Evolutionary conservation across 1,284 basidiomycete species (phyloP).

Genomic region (Tilletia indica): DNA sequence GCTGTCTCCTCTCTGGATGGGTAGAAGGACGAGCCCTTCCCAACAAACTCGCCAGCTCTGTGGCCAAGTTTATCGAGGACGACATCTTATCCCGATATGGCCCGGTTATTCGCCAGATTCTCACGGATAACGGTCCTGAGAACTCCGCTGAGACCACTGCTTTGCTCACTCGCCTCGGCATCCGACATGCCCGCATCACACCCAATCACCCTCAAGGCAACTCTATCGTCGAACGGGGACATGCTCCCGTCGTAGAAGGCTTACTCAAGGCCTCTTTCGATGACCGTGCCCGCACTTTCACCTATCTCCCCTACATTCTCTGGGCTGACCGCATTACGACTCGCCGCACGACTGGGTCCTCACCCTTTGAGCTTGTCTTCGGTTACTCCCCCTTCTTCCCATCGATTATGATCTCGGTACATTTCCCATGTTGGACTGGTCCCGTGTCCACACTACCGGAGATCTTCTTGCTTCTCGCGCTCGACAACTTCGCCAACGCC

Average conservation of each 20-base stretch:
- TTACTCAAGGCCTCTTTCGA: not conserved
- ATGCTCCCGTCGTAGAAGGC: not conserved
- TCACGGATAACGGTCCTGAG: too few species aligned
- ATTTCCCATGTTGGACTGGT: not conserved
- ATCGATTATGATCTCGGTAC: not conserved
- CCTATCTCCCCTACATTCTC: not conserved
- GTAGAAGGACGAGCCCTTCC: not conserved
- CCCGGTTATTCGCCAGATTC: not conserved
- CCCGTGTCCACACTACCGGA: not conserved
- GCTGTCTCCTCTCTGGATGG: not conserved
- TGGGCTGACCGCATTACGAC: not conserved
- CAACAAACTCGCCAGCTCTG: not conserved
- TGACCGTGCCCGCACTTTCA: not conserved
- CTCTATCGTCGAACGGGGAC: not conserved
- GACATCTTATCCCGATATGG: not conserved
- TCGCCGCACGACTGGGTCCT: not conserved
- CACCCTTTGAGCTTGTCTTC: not conserved
- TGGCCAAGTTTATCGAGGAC: conserved; percentile 6
- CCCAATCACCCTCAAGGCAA: not conserved
- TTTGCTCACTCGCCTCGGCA: not conserved
- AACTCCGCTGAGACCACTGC: not conserved
- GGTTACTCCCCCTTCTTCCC: not conserved
- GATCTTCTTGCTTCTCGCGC: not conserved
- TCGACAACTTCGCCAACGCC: not conserved
- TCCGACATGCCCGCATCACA: not conserved